phyloP scores from a whole-genome alignment of 2,329 filamentous ascomycete genomes.

The Trichoderma sp. region DNA sequence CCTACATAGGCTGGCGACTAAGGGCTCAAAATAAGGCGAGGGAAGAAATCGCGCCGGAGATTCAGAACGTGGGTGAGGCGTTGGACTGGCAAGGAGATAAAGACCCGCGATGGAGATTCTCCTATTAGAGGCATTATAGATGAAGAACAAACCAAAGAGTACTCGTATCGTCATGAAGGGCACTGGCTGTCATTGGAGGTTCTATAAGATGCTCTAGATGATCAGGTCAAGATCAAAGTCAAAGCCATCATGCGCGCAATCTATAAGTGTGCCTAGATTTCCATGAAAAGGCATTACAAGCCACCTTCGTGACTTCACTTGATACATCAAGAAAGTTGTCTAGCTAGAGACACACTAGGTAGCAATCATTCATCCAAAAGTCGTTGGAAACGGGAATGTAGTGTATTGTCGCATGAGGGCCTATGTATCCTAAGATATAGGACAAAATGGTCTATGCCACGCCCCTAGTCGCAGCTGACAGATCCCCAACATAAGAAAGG shows the following conservation, averaged over 20 bases:
- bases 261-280: background rate
- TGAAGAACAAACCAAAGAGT: background rate
- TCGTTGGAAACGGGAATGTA: background rate
- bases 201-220: background rate
- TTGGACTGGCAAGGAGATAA: conserved; percentile 60
- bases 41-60: conserved; percentile 39
- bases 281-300: background rate
- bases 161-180: background rate
- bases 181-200: background rate
- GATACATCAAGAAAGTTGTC: background rate
- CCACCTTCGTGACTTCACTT: background rate
- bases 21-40: conserved; percentile 56
- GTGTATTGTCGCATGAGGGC: background rate
- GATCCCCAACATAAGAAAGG: background rate
- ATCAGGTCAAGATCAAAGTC: background rate
- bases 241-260: background rate
- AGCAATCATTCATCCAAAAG: background rate
- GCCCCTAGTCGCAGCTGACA: background rate
- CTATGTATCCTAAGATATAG: background rate
- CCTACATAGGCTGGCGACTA: conserved; percentile 50
- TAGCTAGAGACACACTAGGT: background rate
- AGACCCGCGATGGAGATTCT: conserved; percentile 65
- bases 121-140: conserved; percentile 41
- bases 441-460: background rate
- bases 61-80: conserved; percentile 46